Base-by-base conservation (phyloP, 345 rosid species). In the Stellera chamaejasme region DNA sequence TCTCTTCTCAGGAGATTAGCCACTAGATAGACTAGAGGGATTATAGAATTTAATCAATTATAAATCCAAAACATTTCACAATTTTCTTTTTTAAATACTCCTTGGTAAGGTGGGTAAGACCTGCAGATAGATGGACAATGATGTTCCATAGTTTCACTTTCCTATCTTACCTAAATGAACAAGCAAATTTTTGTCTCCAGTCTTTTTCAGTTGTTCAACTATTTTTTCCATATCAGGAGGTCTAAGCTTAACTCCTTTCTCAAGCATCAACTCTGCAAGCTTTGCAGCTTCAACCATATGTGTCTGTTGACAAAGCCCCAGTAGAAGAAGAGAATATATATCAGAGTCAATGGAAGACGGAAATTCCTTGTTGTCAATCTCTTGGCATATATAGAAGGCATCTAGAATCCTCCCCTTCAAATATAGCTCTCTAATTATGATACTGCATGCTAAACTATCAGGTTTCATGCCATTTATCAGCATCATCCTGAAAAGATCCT, bases 371-470 rank as follows among this genome's bases (percentile, higher is more conserved):
- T 75, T 86, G 69, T 75, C 80, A 46, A 83, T 81, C 42, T 83
- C 73, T 48, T 74, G 74, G 49, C 55, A 65, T 45, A 92, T 50
- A 60, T 14, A 60, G 69, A 80, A 84, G 41, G 80, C 87, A 48
- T 86, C 90, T 10, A 75, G 81, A 74, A 67, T 66, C 64, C 77
- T 71, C 45, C 75, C 81, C 48, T 48, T 19, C 2, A 46, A 57
- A 79, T 87, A 84, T 19, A 88, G 70, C 75, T 75, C 86, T 64
- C 54, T 86, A 51, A 92, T 61, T 71, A 86, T 69, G 32, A 84
- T 48, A 68, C 80, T 85, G 53, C 85, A 82, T 9, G 93, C 82
- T 63, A 82, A 42, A 63, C 88, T 75, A 67, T 86, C 94, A 39
- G 82, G 97, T 70, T 74, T 82, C 55, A 70, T 28, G 64, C 75